Percentiles rank a stretch among this genome's conserved stretches.
Evolutionary conservation across 768 basidiomycete genomes (phyloP).

Genomic region (Suillus subluteus): DNA sequence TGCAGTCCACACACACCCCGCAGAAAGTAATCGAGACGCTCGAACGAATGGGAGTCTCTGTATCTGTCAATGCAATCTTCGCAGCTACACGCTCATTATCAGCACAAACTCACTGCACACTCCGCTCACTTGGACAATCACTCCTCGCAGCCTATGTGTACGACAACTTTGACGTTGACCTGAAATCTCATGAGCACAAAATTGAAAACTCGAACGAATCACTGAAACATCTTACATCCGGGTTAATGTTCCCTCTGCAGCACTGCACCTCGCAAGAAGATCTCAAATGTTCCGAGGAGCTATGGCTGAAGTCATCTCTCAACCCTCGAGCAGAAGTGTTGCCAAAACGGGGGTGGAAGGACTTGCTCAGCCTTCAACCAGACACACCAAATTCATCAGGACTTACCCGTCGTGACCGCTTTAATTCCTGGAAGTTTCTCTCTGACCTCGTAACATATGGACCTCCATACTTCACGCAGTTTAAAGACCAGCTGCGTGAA

Average conservation of each 20-base stretch:
- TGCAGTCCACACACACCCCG: constrained; percentile 31
- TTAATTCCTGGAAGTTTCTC: constrained; percentile 26
- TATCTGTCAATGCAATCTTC: constrained; percentile 32
- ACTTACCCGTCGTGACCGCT: constrained; percentile 25
- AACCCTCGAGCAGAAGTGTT: constrained; percentile 21
- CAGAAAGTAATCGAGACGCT: constrained; percentile 34
- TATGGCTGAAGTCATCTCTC: constrained; percentile 34
- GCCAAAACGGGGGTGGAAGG: background rate
- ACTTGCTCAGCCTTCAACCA: constrained; percentile 19
- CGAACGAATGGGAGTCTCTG: constrained; percentile 34
- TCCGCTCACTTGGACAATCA: constrained; percentile 28
- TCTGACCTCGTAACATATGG: constrained; percentile 18
- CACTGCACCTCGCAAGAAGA: constrained; percentile 28
- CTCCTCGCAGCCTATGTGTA: constrained; percentile 37
- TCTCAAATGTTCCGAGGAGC: constrained; percentile 33
- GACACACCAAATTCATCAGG: constrained; percentile 20
- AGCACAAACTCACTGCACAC: constrained; percentile 17
- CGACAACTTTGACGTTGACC: constrained; percentile 47
- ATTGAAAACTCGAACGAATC: constrained; percentile 30
- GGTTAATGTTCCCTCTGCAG: constrained; percentile 23
- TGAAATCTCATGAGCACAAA: constrained; percentile 34
- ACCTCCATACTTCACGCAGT: constrained; percentile 22
- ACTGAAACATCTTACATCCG: constrained; percentile 28
- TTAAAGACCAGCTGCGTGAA: background rate
- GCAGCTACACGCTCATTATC: constrained; percentile 32